These are phyloP conservation scores for Fraxinus cuspidata DNA, from an alignment of 257 asterid species.

Conservation along the genomic window DNA sequence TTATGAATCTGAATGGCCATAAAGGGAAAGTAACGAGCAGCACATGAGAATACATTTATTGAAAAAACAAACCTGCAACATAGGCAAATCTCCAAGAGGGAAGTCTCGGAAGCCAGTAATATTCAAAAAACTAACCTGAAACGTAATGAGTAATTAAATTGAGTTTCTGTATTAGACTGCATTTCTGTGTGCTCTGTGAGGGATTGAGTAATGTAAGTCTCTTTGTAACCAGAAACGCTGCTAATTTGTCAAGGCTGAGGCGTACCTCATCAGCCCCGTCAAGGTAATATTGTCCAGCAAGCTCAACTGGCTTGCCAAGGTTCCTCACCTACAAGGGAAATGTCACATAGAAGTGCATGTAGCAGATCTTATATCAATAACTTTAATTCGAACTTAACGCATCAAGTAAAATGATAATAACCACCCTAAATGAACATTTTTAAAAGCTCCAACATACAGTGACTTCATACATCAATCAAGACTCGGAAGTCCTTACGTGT, in stretches of 20 bases:
- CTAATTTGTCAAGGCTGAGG: conserved; percentile 13
- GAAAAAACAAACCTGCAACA: conserved; percentile 72
- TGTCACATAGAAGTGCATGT: conserved; percentile 1
- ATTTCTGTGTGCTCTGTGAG: not conserved
- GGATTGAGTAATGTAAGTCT: not conserved
- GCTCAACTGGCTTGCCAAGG: conserved; percentile 97
- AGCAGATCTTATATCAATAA: conserved; percentile 6
- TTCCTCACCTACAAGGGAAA: conserved; percentile 77
- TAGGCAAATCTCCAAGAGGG: conserved; percentile 94
- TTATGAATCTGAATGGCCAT: conserved; percentile 11
- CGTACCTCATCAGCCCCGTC: conserved; percentile 99
- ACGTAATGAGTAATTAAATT: conserved; percentile 11
- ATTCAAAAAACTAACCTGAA: conserved; percentile 88
- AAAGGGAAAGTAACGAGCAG: not conserved
- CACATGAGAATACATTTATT: not conserved
- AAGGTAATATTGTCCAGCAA: conserved; percentile 83
- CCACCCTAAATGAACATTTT: not conserved
- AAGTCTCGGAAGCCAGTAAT: conserved; percentile 97
- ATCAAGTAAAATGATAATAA: conserved; percentile 16
- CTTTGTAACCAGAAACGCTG: conserved; percentile 1
- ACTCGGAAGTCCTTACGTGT: not conserved
- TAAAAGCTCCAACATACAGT: conserved; percentile 4
- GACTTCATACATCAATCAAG: conserved; percentile 3
- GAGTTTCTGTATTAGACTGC: not conserved
- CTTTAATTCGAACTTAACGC: conserved; percentile 18